These are phyloP conservation scores for Candida ulmi DNA, from an alignment of 805 yeast genomes.

Conservation along the genomic window DNA sequence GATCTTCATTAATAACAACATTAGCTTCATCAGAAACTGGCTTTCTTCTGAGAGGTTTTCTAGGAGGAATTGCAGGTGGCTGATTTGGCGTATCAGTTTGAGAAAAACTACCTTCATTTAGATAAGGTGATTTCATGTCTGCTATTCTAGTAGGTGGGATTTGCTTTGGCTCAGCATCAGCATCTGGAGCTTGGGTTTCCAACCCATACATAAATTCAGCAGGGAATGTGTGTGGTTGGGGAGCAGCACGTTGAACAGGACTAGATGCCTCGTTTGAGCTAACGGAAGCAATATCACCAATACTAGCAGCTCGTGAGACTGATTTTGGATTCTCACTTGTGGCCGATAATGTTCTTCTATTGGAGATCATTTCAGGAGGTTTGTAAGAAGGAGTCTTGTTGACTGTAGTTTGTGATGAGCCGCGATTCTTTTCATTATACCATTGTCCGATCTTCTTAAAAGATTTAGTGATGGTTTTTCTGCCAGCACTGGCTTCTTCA, in stretches of 20 bases:
- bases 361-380: conserved; percentile 64
- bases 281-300: conserved; percentile 6
- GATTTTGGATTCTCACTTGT: neutral
- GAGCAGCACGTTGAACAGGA: conserved; percentile 14
- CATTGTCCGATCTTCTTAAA: conserved; percentile 61
- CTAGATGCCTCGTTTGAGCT: conserved; percentile 1
- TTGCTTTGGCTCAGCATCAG: conserved; percentile 7
- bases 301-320: conserved; percentile 5
- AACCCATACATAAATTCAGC: conserved; percentile 19
- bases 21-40: conserved; percentile 13
- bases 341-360: conserved; percentile 35
- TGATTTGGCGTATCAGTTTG: conserved; percentile 2
- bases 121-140: conserved; percentile 19
- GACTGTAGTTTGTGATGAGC: neutral
- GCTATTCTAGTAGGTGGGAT: conserved; percentile 17
- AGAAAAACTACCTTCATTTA: neutral
- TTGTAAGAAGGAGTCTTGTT: conserved; percentile 21
- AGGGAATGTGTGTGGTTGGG: conserved; percentile 24
- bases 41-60: conserved; percentile 15
- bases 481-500: conserved; percentile 25
- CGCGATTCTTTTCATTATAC: conserved; percentile 48
- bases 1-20: neutral
- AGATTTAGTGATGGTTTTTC: conserved; percentile 37
- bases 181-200: conserved; percentile 11
- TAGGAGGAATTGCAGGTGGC: conserved; percentile 5